phyloP scores from a whole-genome alignment of 1,139 yeast genomes.

The Hyphopichia khmerensis region DNA sequence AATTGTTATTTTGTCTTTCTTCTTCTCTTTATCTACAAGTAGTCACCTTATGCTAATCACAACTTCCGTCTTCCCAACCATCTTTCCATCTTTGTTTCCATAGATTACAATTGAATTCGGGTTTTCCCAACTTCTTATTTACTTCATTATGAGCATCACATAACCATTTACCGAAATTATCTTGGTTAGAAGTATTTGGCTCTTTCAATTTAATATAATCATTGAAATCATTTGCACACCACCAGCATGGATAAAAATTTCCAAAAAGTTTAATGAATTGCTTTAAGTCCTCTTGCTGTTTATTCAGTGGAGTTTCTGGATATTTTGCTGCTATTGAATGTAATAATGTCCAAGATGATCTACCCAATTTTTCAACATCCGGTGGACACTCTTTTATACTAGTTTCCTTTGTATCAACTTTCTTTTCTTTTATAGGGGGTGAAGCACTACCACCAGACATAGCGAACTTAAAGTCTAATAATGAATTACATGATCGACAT shows the following conservation, averaged over 20 bases:
- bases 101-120: slow-evolving; percentile 76
- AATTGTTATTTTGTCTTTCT: too few species aligned
- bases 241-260: slow-evolving; percentile 89
- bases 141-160: slow-evolving; percentile 95
- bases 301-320: slow-evolving; percentile 63
- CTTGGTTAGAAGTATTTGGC: slow-evolving; percentile 70
- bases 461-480: slow-evolving; percentile 73
- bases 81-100: slow-evolving; percentile 95
- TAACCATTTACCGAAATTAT: slow-evolving; percentile 84
- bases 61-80: slow-evolving; percentile 58
- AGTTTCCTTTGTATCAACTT: background rate
- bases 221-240: slow-evolving; percentile 85
- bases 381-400: slow-evolving; percentile 84
- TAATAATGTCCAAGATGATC: slow-evolving; percentile 88
- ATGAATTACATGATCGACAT: slow-evolving; percentile 81
- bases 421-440: background rate
- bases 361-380: slow-evolving; percentile 78
- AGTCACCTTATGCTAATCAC: too few species aligned
- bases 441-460: slow-evolving; percentile 11
- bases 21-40: too few species aligned
- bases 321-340: slow-evolving; percentile 91
- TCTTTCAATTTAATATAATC: slow-evolving; percentile 57
- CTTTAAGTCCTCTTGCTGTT: slow-evolving; percentile 69
- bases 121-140: slow-evolving; percentile 80
- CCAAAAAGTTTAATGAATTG: slow-evolving; percentile 72